phyloP scores from a whole-genome alignment of 805 yeast species.

The Lipomyces chichibuensis region DNA sequence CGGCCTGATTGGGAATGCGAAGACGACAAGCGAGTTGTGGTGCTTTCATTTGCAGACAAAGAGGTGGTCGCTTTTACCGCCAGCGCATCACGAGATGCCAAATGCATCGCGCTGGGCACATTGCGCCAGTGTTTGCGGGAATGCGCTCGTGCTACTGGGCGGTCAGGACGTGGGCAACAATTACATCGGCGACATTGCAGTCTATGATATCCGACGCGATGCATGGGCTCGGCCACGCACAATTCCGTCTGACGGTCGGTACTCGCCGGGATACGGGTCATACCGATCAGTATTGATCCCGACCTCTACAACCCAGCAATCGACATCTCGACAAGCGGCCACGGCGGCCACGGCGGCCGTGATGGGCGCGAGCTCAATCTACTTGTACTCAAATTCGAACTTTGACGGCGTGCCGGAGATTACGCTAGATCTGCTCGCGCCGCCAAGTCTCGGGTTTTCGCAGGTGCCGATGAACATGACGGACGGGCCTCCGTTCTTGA shows the following conservation, averaged over 20 bases:
- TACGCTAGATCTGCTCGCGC: slow-evolving; percentile 16
- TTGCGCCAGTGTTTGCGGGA: slow-evolving; percentile 23
- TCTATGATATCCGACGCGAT: slow-evolving; percentile 24
- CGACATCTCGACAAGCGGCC: not conserved
- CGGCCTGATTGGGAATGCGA: slow-evolving; percentile 14
- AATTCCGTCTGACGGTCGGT: not conserved
- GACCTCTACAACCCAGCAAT: not conserved
- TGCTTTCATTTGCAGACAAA: slow-evolving; percentile 13
- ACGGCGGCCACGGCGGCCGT: not conserved
- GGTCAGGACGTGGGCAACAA: slow-evolving; percentile 32
- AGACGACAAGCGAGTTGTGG: slow-evolving; percentile 27
- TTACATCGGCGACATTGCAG: slow-evolving; percentile 23
- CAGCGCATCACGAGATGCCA: slow-evolving; percentile 6
- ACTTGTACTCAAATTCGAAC: slow-evolving; percentile 23
- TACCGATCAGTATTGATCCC: slow-evolving; percentile 22
- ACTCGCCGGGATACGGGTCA: slow-evolving; percentile 17
- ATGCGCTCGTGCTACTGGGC: slow-evolving; percentile 27
- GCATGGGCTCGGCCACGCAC: slow-evolving; percentile 19
- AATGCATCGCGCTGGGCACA: slow-evolving; percentile 31
- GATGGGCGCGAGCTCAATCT: slow-evolving; percentile 6
- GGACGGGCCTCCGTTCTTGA: slow-evolving; percentile 24
- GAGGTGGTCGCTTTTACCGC: slow-evolving; percentile 18
- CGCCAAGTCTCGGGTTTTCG: slow-evolving; percentile 3
- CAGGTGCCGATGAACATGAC: not conserved
- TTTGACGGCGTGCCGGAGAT: slow-evolving; percentile 9